Conservation (phyloP, 2,329 filamentous ascomycete genomes). For the Leptographium galeiforme region DNA sequence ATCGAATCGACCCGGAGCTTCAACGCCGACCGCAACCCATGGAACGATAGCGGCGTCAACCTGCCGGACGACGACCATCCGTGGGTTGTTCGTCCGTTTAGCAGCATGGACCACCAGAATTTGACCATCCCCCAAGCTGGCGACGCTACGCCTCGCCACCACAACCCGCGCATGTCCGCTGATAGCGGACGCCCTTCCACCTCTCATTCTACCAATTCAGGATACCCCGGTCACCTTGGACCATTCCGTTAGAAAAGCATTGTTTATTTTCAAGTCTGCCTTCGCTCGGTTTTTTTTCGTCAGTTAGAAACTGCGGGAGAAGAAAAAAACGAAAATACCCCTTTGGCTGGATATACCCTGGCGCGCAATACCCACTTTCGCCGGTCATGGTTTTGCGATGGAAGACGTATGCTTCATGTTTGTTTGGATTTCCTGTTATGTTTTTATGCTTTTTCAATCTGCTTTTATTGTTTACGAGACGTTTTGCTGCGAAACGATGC, state of each 20-base stretch:
- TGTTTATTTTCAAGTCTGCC: slow-evolving; percentile 23
- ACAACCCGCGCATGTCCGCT: slow-evolving; percentile 70
- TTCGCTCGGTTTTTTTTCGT: slow-evolving; percentile 15
- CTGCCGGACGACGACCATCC: slow-evolving; percentile 74
- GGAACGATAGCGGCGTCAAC: slow-evolving; percentile 96
- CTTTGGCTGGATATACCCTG: slow-evolving; percentile 52
- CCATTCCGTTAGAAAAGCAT: slow-evolving; percentile 66
- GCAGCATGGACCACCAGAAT: slow-evolving; percentile 50
- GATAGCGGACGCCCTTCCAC: slow-evolving; percentile 87
- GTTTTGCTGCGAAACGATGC: slow-evolving; percentile 4
- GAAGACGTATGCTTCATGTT: slow-evolving; percentile 6
- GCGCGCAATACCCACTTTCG: slow-evolving; percentile 34
- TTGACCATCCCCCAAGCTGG: slow-evolving; percentile 56
- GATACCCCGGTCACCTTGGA: slow-evolving; percentile 87
- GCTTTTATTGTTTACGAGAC: neutral
- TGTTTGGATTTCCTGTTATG: neutral
- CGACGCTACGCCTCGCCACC: slow-evolving; percentile 75
- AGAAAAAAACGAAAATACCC: slow-evolving; percentile 26
- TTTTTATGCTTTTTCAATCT: neutral
- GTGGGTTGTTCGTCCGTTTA: slow-evolving; percentile 48
- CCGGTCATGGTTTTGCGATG: slow-evolving; percentile 8
- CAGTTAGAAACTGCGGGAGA: slow-evolving; percentile 8
- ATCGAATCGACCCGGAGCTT: slow-evolving; percentile 90
- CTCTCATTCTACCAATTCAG: slow-evolving; percentile 89
- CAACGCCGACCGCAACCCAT: slow-evolving; percentile 85